Base-by-base conservation (phyloP, 164 flowering plant genomes). In the Umbilicus rupestris region DNA sequence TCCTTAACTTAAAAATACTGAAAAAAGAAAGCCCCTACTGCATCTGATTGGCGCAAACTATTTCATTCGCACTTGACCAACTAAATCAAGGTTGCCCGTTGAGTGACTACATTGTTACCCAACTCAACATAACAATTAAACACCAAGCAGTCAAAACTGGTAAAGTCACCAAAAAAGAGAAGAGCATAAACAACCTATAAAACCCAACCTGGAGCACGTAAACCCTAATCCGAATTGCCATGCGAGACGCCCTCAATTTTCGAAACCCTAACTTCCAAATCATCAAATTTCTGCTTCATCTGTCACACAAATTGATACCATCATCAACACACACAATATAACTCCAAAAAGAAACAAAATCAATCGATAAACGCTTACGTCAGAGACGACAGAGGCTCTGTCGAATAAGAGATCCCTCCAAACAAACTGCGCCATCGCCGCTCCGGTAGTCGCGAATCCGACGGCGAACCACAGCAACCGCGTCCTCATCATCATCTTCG, bases 401-500 rank as follows among this genome's bases (percentile, higher is more conserved):
- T 37, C 62, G 62, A 30, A 19, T n/a, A 28, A 39, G 1, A 50
- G 63, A 55, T 67, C 69, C 15, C 63, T 55, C 30, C 30, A 55
- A 24, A 39, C 42, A 50, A 67, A 67, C 8, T 37, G 57, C 39
- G 46, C 17, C 16, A 66, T 49, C 15, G 24, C 63, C 29, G 62
- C 63, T 20, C 44, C 63, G 31, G 69, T 14, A 15, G 46, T 50
- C 19, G 69, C 37, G 69, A 66, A 39, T 16, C 69, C 69, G 46
- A 47, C 24, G 29, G 63, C n/a, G 69, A 67, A 67, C 69, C 63
- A 55, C 3, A 67, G 47, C 33, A 67, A 24, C 28, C 69, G 63
- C 28, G 46, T 67, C 39, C 69, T 55, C 69, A 67, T 20, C 69
- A 67, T 7, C 60, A 28, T 55, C 60, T 1, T 55, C 31, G 33